Evolutionary conservation across 2,329 filamentous ascomycete genomes (phyloP).

Genomic region (Monilinia laxa): DNA sequence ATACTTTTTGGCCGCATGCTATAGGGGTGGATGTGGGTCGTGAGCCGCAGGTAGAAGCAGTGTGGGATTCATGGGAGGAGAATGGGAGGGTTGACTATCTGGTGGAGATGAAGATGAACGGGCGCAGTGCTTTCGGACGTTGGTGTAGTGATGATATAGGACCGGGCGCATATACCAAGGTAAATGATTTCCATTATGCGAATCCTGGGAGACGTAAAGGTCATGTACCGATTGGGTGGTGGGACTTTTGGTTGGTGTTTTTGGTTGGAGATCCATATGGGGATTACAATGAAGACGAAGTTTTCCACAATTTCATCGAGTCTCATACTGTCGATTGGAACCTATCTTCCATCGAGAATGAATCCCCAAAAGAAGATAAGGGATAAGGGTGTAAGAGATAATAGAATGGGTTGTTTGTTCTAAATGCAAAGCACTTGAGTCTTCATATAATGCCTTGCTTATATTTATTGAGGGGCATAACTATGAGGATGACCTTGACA

Average conservation of each 20-base stretch:
- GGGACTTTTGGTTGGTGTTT: background rate
- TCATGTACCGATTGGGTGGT: background rate
- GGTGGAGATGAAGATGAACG: background rate
- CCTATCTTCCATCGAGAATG: background rate
- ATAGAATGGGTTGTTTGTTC: too few relatives aligned
- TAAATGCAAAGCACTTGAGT: too few relatives aligned
- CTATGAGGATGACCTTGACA: too few relatives aligned
- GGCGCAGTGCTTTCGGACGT: background rate
- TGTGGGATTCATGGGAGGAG: conserved; percentile 1
- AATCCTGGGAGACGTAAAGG: background rate
- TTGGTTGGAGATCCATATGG: background rate
- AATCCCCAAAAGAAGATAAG: background rate
- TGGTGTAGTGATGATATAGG: background rate
- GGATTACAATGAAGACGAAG: background rate
- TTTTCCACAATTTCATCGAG: background rate
- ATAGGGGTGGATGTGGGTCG: background rate
- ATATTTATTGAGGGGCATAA: too few relatives aligned
- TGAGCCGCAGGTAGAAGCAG: background rate
- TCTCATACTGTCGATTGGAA: background rate
- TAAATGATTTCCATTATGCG: conserved; percentile 7
- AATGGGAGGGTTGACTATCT: conserved; percentile 1
- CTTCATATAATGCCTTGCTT: too few relatives aligned
- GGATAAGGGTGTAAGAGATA: too few relatives aligned
- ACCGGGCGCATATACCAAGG: background rate
- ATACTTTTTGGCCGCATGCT: background rate